Evolutionary conservation across 2,329 filamentous ascomycete genomes (phyloP).

Genomic region (Aspergillus sp.): DNA sequence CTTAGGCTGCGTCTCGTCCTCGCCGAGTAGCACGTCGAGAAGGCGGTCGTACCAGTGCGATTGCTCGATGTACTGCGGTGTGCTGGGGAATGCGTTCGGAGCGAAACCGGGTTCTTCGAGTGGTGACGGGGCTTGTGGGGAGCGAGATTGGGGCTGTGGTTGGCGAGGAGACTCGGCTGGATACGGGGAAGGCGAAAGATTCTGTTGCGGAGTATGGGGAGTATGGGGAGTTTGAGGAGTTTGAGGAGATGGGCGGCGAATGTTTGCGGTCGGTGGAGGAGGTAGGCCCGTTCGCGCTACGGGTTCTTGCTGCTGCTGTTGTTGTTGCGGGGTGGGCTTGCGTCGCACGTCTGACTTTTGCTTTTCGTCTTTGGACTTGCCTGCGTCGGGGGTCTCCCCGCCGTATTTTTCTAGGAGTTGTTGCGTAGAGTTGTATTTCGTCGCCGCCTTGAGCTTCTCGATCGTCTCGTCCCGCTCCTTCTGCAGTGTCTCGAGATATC

Average conservation of each 20-base stretch:
- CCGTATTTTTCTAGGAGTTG: conserved; percentile 93
- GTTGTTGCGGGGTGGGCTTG: conserved; percentile 11
- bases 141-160: conserved; percentile 7
- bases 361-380: conserved; percentile 16
- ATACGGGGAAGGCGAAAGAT: conserved; percentile 12
- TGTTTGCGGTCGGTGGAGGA: conserved; percentile 58
- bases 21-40: conserved; percentile 81
- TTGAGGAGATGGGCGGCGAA: conserved; percentile 28
- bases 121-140: conserved; percentile 11
- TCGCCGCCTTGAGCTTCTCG: conserved; percentile 86
- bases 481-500: conserved; percentile 63
- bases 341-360: conserved; percentile 13
- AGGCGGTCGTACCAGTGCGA: conserved; percentile 91
- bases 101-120: conserved; percentile 38
- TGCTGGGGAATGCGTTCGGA: conserved; percentile 37
- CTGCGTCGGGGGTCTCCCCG: conserved; percentile 45
- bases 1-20: conserved; percentile 86
- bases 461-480: conserved; percentile 78
- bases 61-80: conserved; percentile 27
- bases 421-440: conserved; percentile 90
- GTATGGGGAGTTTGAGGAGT: conserved; percentile 14
- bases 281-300: conserved; percentile 44
- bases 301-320: conserved; percentile 17
- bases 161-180: conserved; percentile 8
- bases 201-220: conserved; percentile 10